A percentile compares a stretch with the other conserved stretches of the same genome.
phyloP scores from a whole-genome alignment of 2,329 filamentous ascomycete species.

The Mollisiaceae sp. region DNA sequence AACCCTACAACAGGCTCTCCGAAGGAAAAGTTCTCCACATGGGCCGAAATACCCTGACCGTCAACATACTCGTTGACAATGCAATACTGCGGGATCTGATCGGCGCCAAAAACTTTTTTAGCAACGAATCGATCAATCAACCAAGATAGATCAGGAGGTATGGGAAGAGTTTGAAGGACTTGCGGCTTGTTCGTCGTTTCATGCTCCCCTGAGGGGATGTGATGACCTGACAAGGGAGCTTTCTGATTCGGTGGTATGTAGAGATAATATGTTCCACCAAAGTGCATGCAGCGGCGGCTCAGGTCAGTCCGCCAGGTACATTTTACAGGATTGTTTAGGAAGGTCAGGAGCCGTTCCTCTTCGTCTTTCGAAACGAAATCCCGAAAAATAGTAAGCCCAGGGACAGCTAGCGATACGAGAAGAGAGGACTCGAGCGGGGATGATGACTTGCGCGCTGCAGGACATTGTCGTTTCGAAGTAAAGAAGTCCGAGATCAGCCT shows the following conservation, averaged over 20 bases:
- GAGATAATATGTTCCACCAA: slow-evolving; percentile 1
- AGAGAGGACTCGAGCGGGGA: background rate
- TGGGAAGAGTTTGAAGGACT: slow-evolving; percentile 1
- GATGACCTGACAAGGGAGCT: background rate
- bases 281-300: background rate
- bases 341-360: background rate
- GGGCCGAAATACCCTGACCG: background rate
- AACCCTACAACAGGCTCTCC: slow-evolving; percentile 3
- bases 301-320: slow-evolving; percentile 5
- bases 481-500: slow-evolving; percentile 5
- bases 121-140: slow-evolving; percentile 8
- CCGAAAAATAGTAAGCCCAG: slow-evolving; percentile 7
- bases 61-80: slow-evolving; percentile 5
- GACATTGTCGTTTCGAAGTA: slow-evolving; percentile 1
- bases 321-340: background rate
- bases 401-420: background rate
- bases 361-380: slow-evolving; percentile 6
- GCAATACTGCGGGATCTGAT: slow-evolving; percentile 7
- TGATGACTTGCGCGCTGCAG: background rate
- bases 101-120: slow-evolving; percentile 2
- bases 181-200: slow-evolving; percentile 5
- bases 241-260: background rate
- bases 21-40: slow-evolving; percentile 5
- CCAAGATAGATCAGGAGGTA: slow-evolving; percentile 1
- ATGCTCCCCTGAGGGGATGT: background rate